Evolutionary conservation across 345 rosid species (phyloP).

Genomic region (Tarenaya hassleriana): DNA sequence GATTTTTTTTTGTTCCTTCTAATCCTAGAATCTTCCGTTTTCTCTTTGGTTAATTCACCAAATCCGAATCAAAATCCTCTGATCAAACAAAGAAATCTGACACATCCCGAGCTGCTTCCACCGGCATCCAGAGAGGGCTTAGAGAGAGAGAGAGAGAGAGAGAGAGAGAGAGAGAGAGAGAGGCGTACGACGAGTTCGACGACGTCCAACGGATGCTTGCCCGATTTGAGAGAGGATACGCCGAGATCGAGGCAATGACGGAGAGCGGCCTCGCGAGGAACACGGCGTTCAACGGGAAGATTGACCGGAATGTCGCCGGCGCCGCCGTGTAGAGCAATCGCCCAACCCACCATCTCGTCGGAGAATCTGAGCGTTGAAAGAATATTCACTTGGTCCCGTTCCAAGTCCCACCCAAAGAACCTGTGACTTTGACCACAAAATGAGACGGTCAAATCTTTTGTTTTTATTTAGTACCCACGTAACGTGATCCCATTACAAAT

Average conservation of each 20-base stretch:
- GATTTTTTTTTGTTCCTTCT: neutral
- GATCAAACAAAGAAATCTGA: neutral
- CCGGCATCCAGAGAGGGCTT: neutral
- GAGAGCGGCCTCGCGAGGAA: constrained; percentile 70
- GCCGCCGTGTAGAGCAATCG: constrained; percentile 89
- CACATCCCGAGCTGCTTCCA: neutral
- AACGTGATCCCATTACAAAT: no score
- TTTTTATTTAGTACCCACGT: no score
- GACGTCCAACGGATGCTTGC: constrained; percentile 65
- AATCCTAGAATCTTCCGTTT: neutral
- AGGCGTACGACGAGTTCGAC: constrained; percentile 79
- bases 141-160: neutral
- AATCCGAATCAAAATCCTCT: neutral
- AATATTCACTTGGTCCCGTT: no score
- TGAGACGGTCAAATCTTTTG: no score
- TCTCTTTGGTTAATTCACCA: neutral
- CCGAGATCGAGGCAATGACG: constrained; percentile 84
- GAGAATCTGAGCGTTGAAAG: neutral
- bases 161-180: neutral
- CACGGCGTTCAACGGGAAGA: constrained; percentile 51
- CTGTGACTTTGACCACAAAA: no score
- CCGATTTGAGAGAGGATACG: constrained; percentile 65
- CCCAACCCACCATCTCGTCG: constrained; percentile 62
- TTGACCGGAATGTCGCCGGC: constrained; percentile 64
- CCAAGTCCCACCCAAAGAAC: no score